Percentiles rank a stretch among this genome's conserved stretches.
These are phyloP conservation scores for Ganoderma resinaceum DNA, from an alignment of 1,284 basidiomycete genomes.

Conservation along the genomic window DNA sequence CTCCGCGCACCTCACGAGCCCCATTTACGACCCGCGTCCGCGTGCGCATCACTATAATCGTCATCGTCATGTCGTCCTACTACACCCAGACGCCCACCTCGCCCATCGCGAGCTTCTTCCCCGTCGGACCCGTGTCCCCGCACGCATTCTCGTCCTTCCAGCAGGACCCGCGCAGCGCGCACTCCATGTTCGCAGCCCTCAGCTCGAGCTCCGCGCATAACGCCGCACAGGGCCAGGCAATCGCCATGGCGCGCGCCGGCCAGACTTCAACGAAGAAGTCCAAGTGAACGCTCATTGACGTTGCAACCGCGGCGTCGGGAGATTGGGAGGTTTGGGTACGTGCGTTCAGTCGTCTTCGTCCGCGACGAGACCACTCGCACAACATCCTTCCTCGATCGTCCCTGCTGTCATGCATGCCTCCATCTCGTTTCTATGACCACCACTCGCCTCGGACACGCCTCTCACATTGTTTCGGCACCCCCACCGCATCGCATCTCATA, in stretches of 20 bases:
- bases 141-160: conserved; percentile 71
- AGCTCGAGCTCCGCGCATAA: conserved; percentile 34
- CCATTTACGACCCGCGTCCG: not conserved
- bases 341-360: conserved; percentile 13
- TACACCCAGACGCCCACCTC: conserved; percentile 41
- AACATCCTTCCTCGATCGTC: not conserved
- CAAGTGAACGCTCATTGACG: not conserved
- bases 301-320: not conserved
- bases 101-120: conserved; percentile 44
- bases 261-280: conserved; percentile 3
- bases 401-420: not conserved
- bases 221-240: conserved; percentile 23
- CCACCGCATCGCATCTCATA: conserved; percentile 20
- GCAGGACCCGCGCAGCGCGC: conserved; percentile 69
- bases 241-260: conserved; percentile 10
- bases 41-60: conserved; percentile 3
- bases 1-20: conserved; percentile 12
- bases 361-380: conserved; percentile 11
- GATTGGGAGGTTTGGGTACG: not conserved
- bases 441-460: conserved; percentile 2
- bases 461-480: not conserved
- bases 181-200: conserved; percentile 70
- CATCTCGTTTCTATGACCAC: conserved; percentile 12
- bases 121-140: conserved; percentile 43
- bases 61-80: conserved; percentile 41